Evolutionary conservation across 805 yeast species (phyloP).

Genomic region (Scheffersomyces amazonensis): DNA sequence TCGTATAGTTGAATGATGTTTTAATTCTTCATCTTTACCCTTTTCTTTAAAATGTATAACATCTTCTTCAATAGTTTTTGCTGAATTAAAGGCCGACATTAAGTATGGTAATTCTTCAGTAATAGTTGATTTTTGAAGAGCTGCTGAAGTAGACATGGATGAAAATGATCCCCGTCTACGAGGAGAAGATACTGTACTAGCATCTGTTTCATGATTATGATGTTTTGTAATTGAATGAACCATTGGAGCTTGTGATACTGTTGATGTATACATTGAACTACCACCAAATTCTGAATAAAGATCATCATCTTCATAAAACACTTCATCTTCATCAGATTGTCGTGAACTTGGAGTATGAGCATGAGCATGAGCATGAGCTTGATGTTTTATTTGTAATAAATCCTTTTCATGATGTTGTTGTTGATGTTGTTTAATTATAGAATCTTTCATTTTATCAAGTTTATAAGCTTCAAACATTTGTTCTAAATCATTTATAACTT

Average conservation of each 20-base stretch:
- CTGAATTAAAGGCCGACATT: constrained; percentile 65
- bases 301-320: constrained; percentile 14
- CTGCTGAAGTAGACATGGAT: constrained; percentile 29
- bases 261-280: constrained; percentile 20
- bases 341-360: neutral
- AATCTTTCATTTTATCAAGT: constrained; percentile 27
- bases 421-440: constrained; percentile 7
- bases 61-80: constrained; percentile 56
- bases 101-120: constrained; percentile 64
- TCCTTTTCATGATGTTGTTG: constrained; percentile 1
- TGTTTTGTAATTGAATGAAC: constrained; percentile 38
- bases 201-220: neutral
- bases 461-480: constrained; percentile 63
- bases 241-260: constrained; percentile 25
- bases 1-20: constrained; percentile 1
- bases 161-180: constrained; percentile 24
- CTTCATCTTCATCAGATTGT: neutral
- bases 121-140: constrained; percentile 49
- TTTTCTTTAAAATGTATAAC: constrained; percentile 21
- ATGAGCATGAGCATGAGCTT: neutral
- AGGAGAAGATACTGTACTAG: constrained; percentile 1
- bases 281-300: constrained; percentile 24
- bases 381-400: neutral
- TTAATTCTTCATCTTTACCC: constrained; percentile 7
- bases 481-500: constrained; percentile 67